Percentiles rank a stretch among this genome's conserved stretches.
Conservation (phyloP, 345 rosid species). For the Camelina sativa region DNA sequence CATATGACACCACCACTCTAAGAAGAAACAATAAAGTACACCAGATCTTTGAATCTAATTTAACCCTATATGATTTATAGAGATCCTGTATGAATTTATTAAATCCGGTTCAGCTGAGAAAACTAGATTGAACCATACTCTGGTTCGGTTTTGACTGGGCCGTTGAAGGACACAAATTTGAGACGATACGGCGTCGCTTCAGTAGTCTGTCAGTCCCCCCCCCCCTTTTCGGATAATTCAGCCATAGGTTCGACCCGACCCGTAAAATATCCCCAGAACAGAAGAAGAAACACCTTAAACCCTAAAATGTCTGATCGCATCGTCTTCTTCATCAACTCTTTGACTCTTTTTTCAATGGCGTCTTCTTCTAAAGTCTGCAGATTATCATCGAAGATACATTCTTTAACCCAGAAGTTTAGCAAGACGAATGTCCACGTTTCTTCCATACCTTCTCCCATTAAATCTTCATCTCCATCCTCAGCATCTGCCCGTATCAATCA, state of each 20-base stretch:
- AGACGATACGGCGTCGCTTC: not conserved
- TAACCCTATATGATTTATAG: too few species aligned
- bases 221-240: not conserved
- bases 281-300: constrained; percentile 15
- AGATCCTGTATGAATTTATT: too few species aligned
- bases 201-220: too few species aligned
- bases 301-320: constrained; percentile 27
- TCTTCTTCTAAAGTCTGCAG: constrained; percentile 53
- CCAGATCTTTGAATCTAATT: too few species aligned
- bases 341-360: too few species aligned
- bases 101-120: too few species aligned
- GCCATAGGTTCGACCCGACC: constrained; percentile 29
- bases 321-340: not conserved
- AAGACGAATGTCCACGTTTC: constrained; percentile 33
- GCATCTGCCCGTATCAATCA: constrained; percentile 48
- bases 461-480: constrained; percentile 45
- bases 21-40: too few species aligned
- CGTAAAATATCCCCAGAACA: constrained; percentile 1
- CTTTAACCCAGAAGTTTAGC: constrained; percentile 46
- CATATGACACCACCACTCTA: too few species aligned
- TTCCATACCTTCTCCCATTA: constrained; percentile 43
- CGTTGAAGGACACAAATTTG: too few species aligned
- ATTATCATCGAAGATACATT: constrained; percentile 57
- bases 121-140: too few species aligned
- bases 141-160: too few species aligned